phyloP scores from a whole-genome alignment of 208 protist species.

The Novymonas esmeraldas region DNA sequence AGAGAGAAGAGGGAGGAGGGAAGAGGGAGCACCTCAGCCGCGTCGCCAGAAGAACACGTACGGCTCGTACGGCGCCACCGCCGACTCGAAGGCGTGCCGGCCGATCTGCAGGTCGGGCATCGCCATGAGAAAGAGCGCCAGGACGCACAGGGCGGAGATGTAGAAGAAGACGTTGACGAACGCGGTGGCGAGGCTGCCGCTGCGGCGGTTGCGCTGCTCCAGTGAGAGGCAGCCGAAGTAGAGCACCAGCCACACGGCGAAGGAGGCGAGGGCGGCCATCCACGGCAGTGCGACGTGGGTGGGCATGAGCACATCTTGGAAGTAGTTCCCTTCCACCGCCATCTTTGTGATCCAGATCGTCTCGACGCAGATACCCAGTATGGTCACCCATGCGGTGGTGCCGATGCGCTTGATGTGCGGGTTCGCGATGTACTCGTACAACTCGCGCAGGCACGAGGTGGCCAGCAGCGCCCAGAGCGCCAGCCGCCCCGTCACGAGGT shows the following conservation, averaged over 20 bases:
- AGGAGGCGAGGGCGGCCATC: slow-evolving; percentile 52
- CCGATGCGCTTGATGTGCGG: slow-evolving; percentile 80
- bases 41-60: slow-evolving; percentile 65
- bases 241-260: slow-evolving; percentile 65
- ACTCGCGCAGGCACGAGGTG: slow-evolving; percentile 89
- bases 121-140: slow-evolving; percentile 78
- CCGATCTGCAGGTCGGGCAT: slow-evolving; percentile 82
- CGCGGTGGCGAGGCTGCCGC: slow-evolving; percentile 26
- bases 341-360: slow-evolving; percentile 76
- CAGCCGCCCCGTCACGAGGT: slow-evolving; percentile 89
- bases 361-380: slow-evolving; percentile 76
- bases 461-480: slow-evolving; percentile 87
- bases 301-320: slow-evolving; percentile 64
- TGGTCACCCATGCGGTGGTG: slow-evolving; percentile 89
- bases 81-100: slow-evolving; percentile 54
- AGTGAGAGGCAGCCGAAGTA: slow-evolving; percentile 75
- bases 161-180: slow-evolving; percentile 73
- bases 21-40: background rate
- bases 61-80: slow-evolving; percentile 58
- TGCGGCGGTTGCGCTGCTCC: slow-evolving; percentile 38
- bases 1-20: too few species aligned
- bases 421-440: slow-evolving; percentile 93
- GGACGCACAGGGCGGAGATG: slow-evolving; percentile 37
- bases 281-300: slow-evolving; percentile 73
- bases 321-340: slow-evolving; percentile 76